Evolutionary conservation across 768 basidiomycete species (phyloP).

Genomic region (Rhizopogon vinicolor): DNA sequence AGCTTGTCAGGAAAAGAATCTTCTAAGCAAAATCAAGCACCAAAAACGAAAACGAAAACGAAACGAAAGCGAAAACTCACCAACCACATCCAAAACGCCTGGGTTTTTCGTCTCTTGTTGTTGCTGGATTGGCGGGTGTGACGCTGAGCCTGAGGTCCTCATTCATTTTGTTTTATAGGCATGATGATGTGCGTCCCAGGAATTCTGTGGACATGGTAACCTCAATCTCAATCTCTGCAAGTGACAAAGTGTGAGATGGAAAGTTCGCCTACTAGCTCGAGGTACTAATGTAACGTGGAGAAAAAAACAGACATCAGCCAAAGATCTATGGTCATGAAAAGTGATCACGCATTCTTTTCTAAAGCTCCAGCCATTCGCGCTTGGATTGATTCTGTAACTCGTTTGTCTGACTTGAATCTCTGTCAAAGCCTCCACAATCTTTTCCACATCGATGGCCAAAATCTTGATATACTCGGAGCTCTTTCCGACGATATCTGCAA

Average conservation of each 20-base stretch:
- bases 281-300: constrained; percentile 45
- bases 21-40: background rate
- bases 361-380: constrained; percentile 91
- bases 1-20: background rate
- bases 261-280: constrained; percentile 56
- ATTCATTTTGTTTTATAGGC: no score
- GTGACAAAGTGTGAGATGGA: background rate
- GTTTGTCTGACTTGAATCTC: constrained; percentile 89
- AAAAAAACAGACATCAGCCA: constrained; percentile 7
- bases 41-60: background rate
- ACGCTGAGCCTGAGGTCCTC: no score
- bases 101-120: no score
- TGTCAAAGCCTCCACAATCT: constrained; percentile 87
- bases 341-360: constrained; percentile 70
- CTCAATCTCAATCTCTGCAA: no score
- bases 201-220: no score
- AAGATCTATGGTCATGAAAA: constrained; percentile 3
- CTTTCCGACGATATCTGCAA: constrained; percentile 80
- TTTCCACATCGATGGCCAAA: constrained; percentile 75
- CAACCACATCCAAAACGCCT: constrained; percentile 26
- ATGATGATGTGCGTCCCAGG: no score
- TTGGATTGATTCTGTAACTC: constrained; percentile 91
- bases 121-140: no score
- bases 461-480: constrained; percentile 94
- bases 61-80: constrained; percentile 10